A percentile compares a stretch with the other conserved stretches of the same genome.
phyloP scores from a whole-genome alignment of 805 yeast genomes.

The Scheffersomyces ergatensis region DNA sequence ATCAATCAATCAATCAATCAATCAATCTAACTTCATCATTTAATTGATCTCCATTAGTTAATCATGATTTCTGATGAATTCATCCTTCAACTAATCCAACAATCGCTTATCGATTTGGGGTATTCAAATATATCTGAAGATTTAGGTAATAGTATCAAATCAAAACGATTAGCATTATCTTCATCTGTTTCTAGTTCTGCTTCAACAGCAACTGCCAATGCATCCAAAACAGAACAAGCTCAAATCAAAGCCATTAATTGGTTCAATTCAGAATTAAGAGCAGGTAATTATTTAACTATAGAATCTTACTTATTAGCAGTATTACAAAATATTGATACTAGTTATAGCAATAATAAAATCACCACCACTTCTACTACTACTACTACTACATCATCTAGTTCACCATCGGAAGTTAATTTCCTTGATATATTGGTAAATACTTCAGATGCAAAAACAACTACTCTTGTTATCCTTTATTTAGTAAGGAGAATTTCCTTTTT shows the following conservation, averaged over 20 bases:
- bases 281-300: slow-evolving; percentile 12
- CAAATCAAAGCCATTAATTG: slow-evolving; percentile 12
- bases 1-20: too few relatives aligned
- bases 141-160: slow-evolving; percentile 9
- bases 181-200: neutral
- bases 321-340: slow-evolving; percentile 1
- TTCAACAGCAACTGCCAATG: neutral
- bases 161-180: neutral
- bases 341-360: too few relatives aligned
- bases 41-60: too few relatives aligned
- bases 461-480: slow-evolving; percentile 18
- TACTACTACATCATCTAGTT: neutral
- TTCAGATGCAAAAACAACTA: slow-evolving; percentile 1
- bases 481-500: slow-evolving; percentile 21
- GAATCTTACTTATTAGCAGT: slow-evolving; percentile 11
- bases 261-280: slow-evolving; percentile 13
- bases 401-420: neutral
- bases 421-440: slow-evolving; percentile 2
- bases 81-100: slow-evolving; percentile 27
- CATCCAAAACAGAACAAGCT: slow-evolving; percentile 2
- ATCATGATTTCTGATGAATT: slow-evolving; percentile 23
- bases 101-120: slow-evolving; percentile 29
- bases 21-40: too few relatives aligned
- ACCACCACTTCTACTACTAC: neutral
- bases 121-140: slow-evolving; percentile 21